Conservation (phyloP, 2,329 filamentous ascomycete genomes). For the Rasamsonia emersonii region DNA sequence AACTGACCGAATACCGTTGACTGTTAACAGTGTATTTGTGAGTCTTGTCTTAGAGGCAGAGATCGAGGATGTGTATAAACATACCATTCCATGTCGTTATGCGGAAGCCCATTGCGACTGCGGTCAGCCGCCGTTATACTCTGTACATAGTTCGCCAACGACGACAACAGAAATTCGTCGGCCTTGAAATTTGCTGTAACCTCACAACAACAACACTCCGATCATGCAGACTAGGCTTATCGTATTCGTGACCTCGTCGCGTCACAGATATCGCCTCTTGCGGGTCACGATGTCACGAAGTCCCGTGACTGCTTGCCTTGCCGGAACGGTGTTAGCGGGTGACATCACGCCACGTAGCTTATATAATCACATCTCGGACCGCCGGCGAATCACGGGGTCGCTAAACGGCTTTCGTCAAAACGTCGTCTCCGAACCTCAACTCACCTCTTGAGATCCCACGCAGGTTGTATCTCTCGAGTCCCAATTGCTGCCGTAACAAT, state of each 20-base stretch:
- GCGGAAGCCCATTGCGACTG: slow-evolving; percentile 57
- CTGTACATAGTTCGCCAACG: background rate
- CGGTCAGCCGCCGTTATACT: background rate
- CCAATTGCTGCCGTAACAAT: slow-evolving; percentile 40
- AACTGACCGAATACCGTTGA: slow-evolving; percentile 66
- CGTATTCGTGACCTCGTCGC: too few relatives aligned
- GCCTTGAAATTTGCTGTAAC: too few relatives aligned
- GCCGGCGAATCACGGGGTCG: slow-evolving; percentile 21
- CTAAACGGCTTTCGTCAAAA: slow-evolving; percentile 20
- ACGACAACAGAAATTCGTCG: too few relatives aligned
- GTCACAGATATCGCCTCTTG: background rate
- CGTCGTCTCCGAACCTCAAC: slow-evolving; percentile 10
- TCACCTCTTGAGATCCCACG: slow-evolving; percentile 6
- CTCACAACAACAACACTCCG: too few relatives aligned
- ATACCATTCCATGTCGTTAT: slow-evolving; percentile 82
- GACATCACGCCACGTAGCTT: slow-evolving; percentile 19
- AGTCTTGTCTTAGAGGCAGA: background rate
- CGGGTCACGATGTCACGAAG: slow-evolving; percentile 1
- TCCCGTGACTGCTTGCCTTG: slow-evolving; percentile 3
- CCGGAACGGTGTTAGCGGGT: slow-evolving; percentile 11
- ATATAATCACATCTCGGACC: too few relatives aligned
- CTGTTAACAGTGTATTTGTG: slow-evolving; percentile 38
- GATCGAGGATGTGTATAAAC: slow-evolving; percentile 15
- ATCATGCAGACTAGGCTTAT: too few relatives aligned
- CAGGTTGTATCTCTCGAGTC: slow-evolving; percentile 10